Evolutionary conservation across 2,329 filamentous ascomycete genomes (phyloP).

Genomic region (Rhytidhysteron rufulum): DNA sequence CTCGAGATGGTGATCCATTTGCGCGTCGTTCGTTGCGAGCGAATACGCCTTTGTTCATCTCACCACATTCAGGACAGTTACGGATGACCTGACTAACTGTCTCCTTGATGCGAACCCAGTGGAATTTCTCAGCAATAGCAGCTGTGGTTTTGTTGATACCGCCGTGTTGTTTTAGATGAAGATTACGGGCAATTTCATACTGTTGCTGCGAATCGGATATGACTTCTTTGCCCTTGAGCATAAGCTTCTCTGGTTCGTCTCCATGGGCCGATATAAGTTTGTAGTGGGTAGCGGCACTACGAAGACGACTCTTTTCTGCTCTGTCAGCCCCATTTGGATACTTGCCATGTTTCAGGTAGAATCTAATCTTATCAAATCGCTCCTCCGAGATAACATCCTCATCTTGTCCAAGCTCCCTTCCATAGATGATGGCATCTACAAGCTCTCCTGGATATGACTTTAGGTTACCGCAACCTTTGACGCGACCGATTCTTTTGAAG

Average conservation of each 20-base stretch:
- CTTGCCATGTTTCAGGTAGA: constrained; percentile 90
- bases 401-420: constrained; percentile 58
- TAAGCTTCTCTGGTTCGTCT: constrained; percentile 58
- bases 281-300: constrained; percentile 93
- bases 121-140: constrained; percentile 86
- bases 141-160: constrained; percentile 99
- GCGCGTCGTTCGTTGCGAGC: constrained; percentile 18
- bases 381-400: constrained; percentile 90
- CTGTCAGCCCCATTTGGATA: constrained; percentile 92
- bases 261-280: constrained; percentile 61
- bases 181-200: constrained; percentile 77
- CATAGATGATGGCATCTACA: constrained; percentile 55
- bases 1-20: constrained; percentile 58
- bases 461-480: constrained; percentile 53
- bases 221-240: constrained; percentile 98
- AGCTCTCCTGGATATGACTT: constrained; percentile 44
- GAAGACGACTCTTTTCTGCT: constrained; percentile 89
- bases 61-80: constrained; percentile 87
- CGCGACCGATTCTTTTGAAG: constrained; percentile 86
- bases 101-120: constrained; percentile 98
- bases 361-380: constrained; percentile 97
- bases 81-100: constrained; percentile 93
- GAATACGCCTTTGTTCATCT: constrained; percentile 44
- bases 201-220: constrained; percentile 85
- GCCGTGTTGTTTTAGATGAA: constrained; percentile 74